These are phyloP conservation scores for Xerocomus brunneocitrinus DNA, from an alignment of 768 basidiomycete genomes.

Conservation along the genomic window DNA sequence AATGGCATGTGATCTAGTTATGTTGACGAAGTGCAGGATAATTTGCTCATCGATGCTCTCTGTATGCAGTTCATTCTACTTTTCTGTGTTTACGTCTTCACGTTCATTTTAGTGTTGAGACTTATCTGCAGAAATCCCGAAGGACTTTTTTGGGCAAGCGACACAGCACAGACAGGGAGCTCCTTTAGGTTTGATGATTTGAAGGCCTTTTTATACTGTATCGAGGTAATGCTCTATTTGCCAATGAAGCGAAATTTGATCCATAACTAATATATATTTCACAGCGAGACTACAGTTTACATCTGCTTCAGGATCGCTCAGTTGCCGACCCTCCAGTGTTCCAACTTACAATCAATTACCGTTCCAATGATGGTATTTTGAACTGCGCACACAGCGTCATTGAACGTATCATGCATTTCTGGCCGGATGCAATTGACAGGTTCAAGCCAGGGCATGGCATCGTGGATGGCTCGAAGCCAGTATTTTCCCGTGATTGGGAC, in stretches of 20 bases:
- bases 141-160: constrained; percentile 78
- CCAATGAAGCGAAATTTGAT: not conserved
- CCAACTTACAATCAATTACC: too few species aligned
- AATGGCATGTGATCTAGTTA: constrained; percentile 36
- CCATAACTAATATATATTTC: not conserved
- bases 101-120: constrained; percentile 46
- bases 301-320: constrained; percentile 9
- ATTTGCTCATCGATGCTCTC: constrained; percentile 59
- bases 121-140: constrained; percentile 58
- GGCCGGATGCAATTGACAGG: constrained; percentile 60
- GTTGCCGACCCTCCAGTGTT: constrained; percentile 19
- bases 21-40: constrained; percentile 72
- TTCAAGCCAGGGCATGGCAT: constrained; percentile 54
- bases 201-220: constrained; percentile 59
- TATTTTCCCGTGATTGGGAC: constrained; percentile 39
- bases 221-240: constrained; percentile 44
- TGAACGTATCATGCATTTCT: constrained; percentile 55
- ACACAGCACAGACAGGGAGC: constrained; percentile 76
- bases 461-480: constrained; percentile 49
- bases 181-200: constrained; percentile 69
- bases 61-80: constrained; percentile 33
- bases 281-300: constrained; percentile 19
- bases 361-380: too few species aligned
- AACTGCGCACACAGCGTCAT: constrained; percentile 62
- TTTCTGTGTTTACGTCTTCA: constrained; percentile 4